A percentile compares a stretch with the other conserved stretches of the same genome.
Conservation (phyloP, 139 green algal species). For the Astrephomene gubernaculifera region DNA sequence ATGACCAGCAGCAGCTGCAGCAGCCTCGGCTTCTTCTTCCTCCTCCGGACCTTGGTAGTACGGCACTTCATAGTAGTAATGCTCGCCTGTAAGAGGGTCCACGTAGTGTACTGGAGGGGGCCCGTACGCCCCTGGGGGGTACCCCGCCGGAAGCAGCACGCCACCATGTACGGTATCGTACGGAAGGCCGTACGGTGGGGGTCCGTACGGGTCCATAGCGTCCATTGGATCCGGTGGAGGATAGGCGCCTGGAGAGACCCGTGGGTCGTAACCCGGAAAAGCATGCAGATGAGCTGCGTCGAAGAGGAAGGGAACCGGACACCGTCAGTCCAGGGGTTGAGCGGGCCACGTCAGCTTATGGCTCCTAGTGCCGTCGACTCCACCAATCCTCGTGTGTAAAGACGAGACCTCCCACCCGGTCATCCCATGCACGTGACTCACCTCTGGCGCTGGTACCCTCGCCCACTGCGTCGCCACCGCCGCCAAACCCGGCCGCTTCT, state of each 20-base stretch:
- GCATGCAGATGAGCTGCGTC: not conserved
- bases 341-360: too few relatives aligned
- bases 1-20: constrained; percentile 1
- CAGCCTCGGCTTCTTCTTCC: constrained; percentile 22
- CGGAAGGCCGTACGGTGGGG: constrained; percentile 3
- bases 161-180: not conserved
- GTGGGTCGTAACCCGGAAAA: constrained; percentile 2
- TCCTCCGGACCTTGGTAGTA: not conserved
- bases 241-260: not conserved
- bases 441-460: not conserved
- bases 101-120: not conserved
- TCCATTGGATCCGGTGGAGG: constrained; percentile 1
- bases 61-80: constrained; percentile 4
- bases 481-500: not conserved
- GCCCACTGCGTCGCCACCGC: not conserved
- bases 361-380: too few relatives aligned
- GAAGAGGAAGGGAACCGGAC: too few relatives aligned
- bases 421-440: too few relatives aligned
- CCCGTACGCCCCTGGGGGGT: too few relatives aligned
- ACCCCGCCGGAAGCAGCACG: constrained; percentile 3
- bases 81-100: not conserved
- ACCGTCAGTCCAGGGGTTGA: too few relatives aligned
- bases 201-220: constrained; percentile 11
- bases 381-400: too few relatives aligned
- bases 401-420: too few relatives aligned